Evolutionary conservation across 768 basidiomycete genomes (phyloP), one percentile per base, ranked within the genome.

Genomic region (Kwoniella shandongensis): DNA sequence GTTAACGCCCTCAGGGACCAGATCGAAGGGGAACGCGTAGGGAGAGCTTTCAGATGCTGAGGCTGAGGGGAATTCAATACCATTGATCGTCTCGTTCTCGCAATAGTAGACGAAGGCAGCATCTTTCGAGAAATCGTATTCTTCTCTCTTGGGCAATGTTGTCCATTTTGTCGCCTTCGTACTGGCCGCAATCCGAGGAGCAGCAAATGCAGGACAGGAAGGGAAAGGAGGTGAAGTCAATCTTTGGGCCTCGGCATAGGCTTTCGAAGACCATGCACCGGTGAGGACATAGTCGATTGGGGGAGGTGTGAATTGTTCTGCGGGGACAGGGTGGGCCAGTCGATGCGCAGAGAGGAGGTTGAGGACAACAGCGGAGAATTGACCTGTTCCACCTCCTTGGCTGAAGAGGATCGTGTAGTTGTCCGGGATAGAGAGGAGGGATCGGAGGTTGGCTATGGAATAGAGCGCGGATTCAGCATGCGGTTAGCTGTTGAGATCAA

Each of bases 21-120:
- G 80, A 59, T 87, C 82, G 80, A 88, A 92, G 3, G 93, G 93
- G 81, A 97, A 96, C 20, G 86, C 81, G 23, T 81, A 60, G 10
- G 62, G 46, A 17, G 59, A 80, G 4, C 84, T 79, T 23, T 80
- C 81, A 18, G 73, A 69, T 7, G 26, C 25, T 25, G 80, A 81
- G 18, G 73, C 70, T 2, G 40, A 23, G 1, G 86, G 79, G 79
- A 89, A 98, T 79, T 98, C 87, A 44, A 92, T 87, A 40, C 96
- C 96, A 66, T 94, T 87, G 56, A 98, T 88, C 13, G 96, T 99
- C 80, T 99, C 96, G 81, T 99, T 99, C 77, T 96, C 96, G 82
- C 96, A 99, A 79, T 96, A 98, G 79, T 94, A 98, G 57, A 97
- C 86, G 65, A 93, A 82, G 25, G 88, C 93, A 13, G 94, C 86